Percentiles rank a stretch among this genome's conserved stretches.
Evolutionary conservation across 192 early-diverging fungal genomes (phyloP).

Genomic region (Entophlyctis helioformis): DNA sequence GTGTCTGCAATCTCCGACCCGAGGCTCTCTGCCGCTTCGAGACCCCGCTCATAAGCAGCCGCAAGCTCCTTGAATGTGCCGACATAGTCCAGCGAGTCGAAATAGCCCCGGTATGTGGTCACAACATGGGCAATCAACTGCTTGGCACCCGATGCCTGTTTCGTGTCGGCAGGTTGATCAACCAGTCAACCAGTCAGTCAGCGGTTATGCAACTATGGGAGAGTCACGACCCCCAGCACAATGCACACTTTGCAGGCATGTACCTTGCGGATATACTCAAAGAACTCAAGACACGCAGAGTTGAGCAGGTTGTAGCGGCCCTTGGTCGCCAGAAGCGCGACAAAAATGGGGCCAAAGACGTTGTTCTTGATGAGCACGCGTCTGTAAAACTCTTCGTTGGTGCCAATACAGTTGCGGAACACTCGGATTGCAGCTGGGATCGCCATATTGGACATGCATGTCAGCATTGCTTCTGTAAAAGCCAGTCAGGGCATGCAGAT

Average conservation of each 20-base stretch:
- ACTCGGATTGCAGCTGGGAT: conserved; percentile 63
- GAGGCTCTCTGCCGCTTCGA: too few relatives aligned
- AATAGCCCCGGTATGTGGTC: conserved; percentile 35
- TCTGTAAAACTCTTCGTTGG: conserved; percentile 75
- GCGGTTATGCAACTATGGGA: too few relatives aligned
- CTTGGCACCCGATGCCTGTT: too few relatives aligned
- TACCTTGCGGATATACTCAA: conserved; percentile 68
- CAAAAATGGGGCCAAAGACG: conserved; percentile 57
- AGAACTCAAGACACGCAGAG: conserved; percentile 82
- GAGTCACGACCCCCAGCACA: background rate
- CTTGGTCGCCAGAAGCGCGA: conserved; percentile 44
- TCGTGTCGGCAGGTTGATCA: too few relatives aligned
- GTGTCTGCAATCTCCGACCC: too few relatives aligned
- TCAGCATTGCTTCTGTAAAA: too few relatives aligned
- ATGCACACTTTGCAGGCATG: background rate
- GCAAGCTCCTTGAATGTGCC: conserved; percentile 46
- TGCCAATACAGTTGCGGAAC: conserved; percentile 61
- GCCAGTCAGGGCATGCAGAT: too few relatives aligned
- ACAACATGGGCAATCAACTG: conserved; percentile 60
- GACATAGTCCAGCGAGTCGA: conserved; percentile 55
- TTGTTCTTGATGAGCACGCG: conserved; percentile 60
- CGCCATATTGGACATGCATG: too few relatives aligned
- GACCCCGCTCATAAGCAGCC: too few relatives aligned
- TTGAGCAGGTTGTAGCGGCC: conserved; percentile 73
- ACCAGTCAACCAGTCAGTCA: too few relatives aligned